Evolutionary conservation across 1,284 basidiomycete genomes (phyloP), one percentile per base, ranked within the genome.

Genomic region (Boletus sp.): DNA sequence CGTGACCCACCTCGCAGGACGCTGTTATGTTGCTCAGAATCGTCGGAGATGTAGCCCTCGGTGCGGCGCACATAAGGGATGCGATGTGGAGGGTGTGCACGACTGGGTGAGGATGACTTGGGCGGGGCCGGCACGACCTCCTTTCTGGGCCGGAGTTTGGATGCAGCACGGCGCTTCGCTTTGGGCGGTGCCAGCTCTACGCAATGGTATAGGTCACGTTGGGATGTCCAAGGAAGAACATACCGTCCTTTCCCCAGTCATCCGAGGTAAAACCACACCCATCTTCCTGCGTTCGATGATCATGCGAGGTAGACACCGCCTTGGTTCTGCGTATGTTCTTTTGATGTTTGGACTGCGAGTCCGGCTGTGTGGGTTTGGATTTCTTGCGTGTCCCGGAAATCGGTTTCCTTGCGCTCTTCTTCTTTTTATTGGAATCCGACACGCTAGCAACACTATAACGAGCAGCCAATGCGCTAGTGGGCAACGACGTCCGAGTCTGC

Each of bases 31-130:
- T 63, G 78, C 77, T 76, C 64, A 73, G 68, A 2, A 58, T 58
- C 14, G 55, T 77, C 71, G 11, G 76, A 72, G 21, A 83, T 65
- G 19, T 80, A 69, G 1, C 83, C 84, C 63, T 83, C 80, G 27
- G 79, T 74, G 46, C 77, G 77, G 31, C 78, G 74, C 53, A 60
- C 70, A 65, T 71, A 75, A 25, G 61, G 69, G 56, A 70, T 53
- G 6, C 35, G 60, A 35, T 69, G 68, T 8, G 64, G 62, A 48
- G 74, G 73, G 11, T 61, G 65, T 17, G 65, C 55, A 19, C 56
- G 65, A 6, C 35, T n/a, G 21, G 59, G 62, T 1, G 68, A 50
- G 4, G 55, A 60, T 10, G 52, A 30, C 3, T 55, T 17, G 5
- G 58, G 61, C 0, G 8, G 11, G 16, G 51, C 69, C 1, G 43